Evolutionary conservation across 345 rosid genomes (phyloP).

Genomic region (Geranium brycei): DNA sequence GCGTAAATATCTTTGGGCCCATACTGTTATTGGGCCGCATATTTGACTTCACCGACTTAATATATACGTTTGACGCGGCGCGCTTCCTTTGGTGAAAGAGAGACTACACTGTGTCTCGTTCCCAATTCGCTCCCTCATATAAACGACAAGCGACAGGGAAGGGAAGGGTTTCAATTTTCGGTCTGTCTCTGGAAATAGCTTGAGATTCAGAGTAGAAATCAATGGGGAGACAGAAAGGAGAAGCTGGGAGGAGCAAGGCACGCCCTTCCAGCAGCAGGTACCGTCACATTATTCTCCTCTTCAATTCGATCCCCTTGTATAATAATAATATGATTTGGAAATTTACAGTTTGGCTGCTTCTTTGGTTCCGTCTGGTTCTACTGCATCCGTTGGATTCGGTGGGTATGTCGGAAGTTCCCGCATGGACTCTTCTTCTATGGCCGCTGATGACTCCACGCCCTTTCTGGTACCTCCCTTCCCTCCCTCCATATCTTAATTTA

Average conservation of each 20-base stretch:
- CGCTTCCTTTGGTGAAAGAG: too few species aligned
- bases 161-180: neutral
- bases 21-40: too few species aligned
- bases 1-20: too few species aligned
- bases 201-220: neutral
- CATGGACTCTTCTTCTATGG: constrained; percentile 40
- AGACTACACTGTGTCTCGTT: too few species aligned
- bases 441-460: constrained; percentile 32
- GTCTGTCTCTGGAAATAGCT: neutral
- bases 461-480: constrained; percentile 23
- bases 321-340: neutral
- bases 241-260: constrained; percentile 56
- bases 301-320: neutral
- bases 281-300: neutral
- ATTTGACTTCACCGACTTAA: too few species aligned
- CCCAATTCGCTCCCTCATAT: too few species aligned
- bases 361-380: constrained; percentile 47
- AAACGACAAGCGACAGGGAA: too few species aligned
- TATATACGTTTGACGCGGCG: too few species aligned
- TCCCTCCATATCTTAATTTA: too few species aligned
- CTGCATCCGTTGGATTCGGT: constrained; percentile 70
- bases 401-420: constrained; percentile 83
- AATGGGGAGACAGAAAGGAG: constrained; percentile 87
- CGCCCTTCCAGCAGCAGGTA: constrained; percentile 99
- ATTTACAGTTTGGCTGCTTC: constrained; percentile 62